phyloP scores from a whole-genome alignment of 176 grass and related monocot species.

The Musa troglodytarum region DNA sequence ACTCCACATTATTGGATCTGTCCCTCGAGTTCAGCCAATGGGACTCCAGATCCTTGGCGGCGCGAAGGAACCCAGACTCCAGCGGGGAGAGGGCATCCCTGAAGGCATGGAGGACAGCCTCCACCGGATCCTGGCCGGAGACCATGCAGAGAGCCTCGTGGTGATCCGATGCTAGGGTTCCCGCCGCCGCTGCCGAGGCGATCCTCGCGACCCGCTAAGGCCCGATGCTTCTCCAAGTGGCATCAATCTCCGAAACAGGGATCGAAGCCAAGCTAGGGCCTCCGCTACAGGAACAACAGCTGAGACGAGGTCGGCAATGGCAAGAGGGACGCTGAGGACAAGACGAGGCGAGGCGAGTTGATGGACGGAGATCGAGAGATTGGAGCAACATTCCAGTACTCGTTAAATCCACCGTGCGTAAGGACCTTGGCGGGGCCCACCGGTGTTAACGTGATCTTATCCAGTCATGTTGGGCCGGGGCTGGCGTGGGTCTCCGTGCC shows the following conservation, averaged over 20 bases:
- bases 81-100: constrained; percentile 30
- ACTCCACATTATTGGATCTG: constrained; percentile 4
- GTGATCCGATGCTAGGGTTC: constrained; percentile 11
- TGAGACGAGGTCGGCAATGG: background rate
- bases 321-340: background rate
- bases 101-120: constrained; percentile 27
- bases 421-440: background rate
- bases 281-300: background rate
- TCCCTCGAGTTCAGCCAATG: constrained; percentile 3
- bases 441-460: background rate
- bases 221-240: background rate
- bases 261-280: background rate
- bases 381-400: no score
- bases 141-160: constrained; percentile 20
- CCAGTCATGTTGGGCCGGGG: background rate
- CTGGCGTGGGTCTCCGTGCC: background rate
- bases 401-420: no score
- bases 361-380: no score
- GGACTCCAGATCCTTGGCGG: constrained; percentile 20
- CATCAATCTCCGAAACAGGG: background rate
- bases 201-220: background rate
- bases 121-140: constrained; percentile 31
- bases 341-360: no score
- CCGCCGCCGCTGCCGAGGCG: constrained; percentile 6
- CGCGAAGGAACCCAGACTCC: constrained; percentile 20